These are phyloP conservation scores for Beauveria scarabaeidicola DNA, from an alignment of 2,329 filamentous ascomycete genomes.

Conservation along the genomic window DNA sequence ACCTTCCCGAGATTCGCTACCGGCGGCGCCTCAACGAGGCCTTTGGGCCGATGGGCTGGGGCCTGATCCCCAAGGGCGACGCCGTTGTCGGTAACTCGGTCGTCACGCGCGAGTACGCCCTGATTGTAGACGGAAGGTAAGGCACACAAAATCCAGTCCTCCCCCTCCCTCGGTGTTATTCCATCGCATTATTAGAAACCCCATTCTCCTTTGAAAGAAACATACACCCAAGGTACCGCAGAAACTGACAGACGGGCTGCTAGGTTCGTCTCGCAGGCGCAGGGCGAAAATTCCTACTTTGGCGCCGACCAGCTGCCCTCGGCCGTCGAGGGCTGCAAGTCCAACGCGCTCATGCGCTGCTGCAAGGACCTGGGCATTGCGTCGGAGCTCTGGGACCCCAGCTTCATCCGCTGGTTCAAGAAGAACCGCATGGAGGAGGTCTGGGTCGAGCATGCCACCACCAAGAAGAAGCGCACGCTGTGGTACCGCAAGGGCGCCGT, in stretches of 20 bases:
- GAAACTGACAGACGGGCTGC: too few species aligned
- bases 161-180: slow-evolving; percentile 11
- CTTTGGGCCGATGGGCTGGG: slow-evolving; percentile 95
- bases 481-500: slow-evolving; percentile 75
- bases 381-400: slow-evolving; percentile 92
- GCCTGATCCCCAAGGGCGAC: slow-evolving; percentile 79
- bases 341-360: slow-evolving; percentile 94
- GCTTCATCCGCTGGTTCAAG: slow-evolving; percentile 79
- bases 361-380: slow-evolving; percentile 96
- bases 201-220: too few species aligned
- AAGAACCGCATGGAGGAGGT: slow-evolving; percentile 65
- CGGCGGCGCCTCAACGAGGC: slow-evolving; percentile 79
- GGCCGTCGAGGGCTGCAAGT: slow-evolving; percentile 93
- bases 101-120: slow-evolving; percentile 84
- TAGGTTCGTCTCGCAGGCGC: slow-evolving; percentile 84
- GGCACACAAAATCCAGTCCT: slow-evolving; percentile 19
- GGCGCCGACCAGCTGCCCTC: slow-evolving; percentile 82
- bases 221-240: too few species aligned
- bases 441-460: slow-evolving; percentile 81
- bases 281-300: slow-evolving; percentile 94
- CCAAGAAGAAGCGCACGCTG: slow-evolving; percentile 83
- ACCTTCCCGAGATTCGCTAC: slow-evolving; percentile 98
- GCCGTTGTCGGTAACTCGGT: slow-evolving; percentile 74
- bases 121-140: slow-evolving; percentile 81
- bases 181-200: too few species aligned